Evolutionary conservation across 352 stramenopile genomes (phyloP), one percentile per base, ranked within the genome.

Genomic region (Phytopythium oedochilum): DNA sequence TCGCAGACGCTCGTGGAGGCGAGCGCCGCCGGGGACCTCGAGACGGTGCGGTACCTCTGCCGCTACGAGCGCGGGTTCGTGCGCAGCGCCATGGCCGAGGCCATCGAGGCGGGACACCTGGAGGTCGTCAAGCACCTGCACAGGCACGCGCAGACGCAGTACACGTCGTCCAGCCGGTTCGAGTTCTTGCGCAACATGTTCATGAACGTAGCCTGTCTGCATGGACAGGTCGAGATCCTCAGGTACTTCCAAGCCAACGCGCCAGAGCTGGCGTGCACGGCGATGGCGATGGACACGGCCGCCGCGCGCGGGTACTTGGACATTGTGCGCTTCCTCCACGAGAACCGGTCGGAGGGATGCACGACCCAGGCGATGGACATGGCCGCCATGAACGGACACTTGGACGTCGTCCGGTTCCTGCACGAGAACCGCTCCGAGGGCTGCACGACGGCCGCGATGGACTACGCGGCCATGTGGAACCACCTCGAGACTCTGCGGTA

Each of bases 391-490:
- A 74, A 74, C 15, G 66, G 66, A 0, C 57, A 71, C 63, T 25
- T 71, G 0, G 49, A 64, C 0, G 66, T 74, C 28, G 60, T 74
- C 20, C 44, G 35, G 23, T 74, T 68, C 42, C 50, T 74, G 22
- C 57, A 74, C 38, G 53, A 60, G 31, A 45, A 69, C 20, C 47
- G 63, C 53, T 26, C 53, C 22, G 66, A 74, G 35, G 63, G 66
- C 17, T 89, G 78, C 57, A 80, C 73, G 23, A 83, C 71, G 1
- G 61, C 70, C 44, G 75, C 78, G 1, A 86, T 89, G 71, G 65
- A 86, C 60, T 76, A 76, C 38, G 75, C 75, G 0, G 75, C 71
- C 10, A 49, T 71, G 26, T 71, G 66, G 44, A 63, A 63, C 4
- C 73, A 83, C 47, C 42, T 76, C 0, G 73, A 82, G 9, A 57